Base-by-base conservation (phyloP, 768 basidiomycete genomes). In the Amylocystis lapponica region DNA sequence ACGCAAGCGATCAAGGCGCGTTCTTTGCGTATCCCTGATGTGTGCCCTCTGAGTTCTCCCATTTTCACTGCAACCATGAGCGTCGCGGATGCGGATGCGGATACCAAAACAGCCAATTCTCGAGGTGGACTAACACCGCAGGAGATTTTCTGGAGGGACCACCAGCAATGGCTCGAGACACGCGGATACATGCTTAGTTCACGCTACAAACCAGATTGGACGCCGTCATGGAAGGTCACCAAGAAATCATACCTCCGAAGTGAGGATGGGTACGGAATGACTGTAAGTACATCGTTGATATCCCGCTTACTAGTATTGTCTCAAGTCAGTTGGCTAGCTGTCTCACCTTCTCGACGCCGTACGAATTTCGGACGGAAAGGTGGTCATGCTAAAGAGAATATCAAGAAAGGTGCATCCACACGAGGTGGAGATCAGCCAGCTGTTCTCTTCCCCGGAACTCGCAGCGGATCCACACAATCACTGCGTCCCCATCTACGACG, bases 381-480 rank as follows among this genome's bases (percentile, higher is more conserved):
- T 41, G 8, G 60, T 61, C 13, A 27, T 36, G 12, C 44, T 62
- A 6, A 57, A 60, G 22, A 30, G 29, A 11, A 26, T 59, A 13
- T 34, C 46, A 29, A 44, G 14, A 12, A n/a, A 5, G 4, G 6
- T 16, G 20, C 55, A 54, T 37, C 57, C 55, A 1, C 39, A 55
- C 8, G 65, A 66, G 46, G 46, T 51, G 17, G 46, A 51, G 0
- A 65, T 68, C n/a, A 22, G 37, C 4, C 44, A 46, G 16, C 52
- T 47, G 27, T 47, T 68, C 19, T 56, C 55, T 13, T 39, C 55
- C 1, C 51, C 51, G 20, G 45, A 49, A 9, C 43, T 61, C 2
- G 30, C 45, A 1, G 33, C 39, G 11, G 55, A 63, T 33, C 52
- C 57, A 0, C 41, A 50, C 2, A 64, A 63, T 36, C 62, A 63